These are phyloP conservation scores for Sclerotinia borealis DNA, from an alignment of 2,329 filamentous ascomycete species.

Conservation along the genomic window DNA sequence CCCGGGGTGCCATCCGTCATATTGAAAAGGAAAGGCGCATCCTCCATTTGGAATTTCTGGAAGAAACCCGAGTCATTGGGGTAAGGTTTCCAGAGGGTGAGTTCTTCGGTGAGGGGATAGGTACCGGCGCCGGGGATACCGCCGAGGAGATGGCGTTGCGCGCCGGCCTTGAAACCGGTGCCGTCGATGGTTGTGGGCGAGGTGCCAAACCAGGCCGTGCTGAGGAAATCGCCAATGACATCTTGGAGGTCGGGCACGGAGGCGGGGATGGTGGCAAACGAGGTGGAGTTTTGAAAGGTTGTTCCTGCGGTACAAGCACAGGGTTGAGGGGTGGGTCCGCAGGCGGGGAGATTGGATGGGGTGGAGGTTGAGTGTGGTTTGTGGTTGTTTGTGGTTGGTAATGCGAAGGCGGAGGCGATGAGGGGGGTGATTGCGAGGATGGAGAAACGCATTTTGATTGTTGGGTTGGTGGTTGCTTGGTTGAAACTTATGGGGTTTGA, in stretches of 20 bases:
- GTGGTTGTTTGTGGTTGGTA: not conserved
- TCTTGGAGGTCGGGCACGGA: not conserved
- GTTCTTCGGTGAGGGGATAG: not conserved
- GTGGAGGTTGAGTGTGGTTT: not conserved
- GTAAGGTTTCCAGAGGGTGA: not conserved
- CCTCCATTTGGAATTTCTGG: constrained; percentile 1
- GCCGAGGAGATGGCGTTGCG: not conserved
- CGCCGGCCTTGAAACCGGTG: not conserved
- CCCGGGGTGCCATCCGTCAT: not conserved
- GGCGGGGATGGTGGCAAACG: not conserved
- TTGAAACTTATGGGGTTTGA: not conserved
- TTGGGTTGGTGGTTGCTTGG: not conserved
- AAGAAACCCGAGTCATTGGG: not conserved
- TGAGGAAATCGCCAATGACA: not conserved
- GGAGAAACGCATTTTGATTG: constrained; percentile 1
- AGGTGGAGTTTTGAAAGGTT: not conserved
- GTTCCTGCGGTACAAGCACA: not conserved
- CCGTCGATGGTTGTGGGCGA: not conserved
- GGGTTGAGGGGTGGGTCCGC: not conserved
- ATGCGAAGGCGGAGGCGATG: not conserved
- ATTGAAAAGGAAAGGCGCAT: not conserved
- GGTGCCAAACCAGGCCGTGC: not conserved
- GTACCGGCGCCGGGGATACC: not conserved
- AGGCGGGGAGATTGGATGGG: not conserved
- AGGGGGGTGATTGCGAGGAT: not conserved